Conservation (phyloP, 2,329 filamentous ascomycete genomes). For the Cordyceps javanica region DNA sequence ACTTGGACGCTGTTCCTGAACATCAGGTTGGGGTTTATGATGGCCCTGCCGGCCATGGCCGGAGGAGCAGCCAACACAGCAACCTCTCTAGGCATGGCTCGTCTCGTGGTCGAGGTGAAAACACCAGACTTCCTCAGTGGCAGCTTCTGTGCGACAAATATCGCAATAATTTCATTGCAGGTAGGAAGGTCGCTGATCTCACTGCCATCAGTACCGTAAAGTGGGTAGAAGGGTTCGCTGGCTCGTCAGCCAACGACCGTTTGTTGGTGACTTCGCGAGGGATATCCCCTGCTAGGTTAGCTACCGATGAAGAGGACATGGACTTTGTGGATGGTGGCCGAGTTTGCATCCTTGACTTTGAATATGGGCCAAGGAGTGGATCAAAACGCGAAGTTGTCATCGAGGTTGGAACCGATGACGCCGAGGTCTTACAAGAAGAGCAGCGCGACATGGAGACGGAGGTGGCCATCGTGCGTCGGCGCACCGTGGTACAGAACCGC, state of each 20-base stretch:
- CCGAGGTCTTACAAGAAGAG: conserved; percentile 67
- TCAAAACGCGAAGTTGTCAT: conserved; percentile 55
- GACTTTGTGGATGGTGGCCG: conserved; percentile 75
- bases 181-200: conserved; percentile 58
- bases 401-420: conserved; percentile 65
- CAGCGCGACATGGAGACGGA: conserved; percentile 68
- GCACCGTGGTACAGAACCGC: conserved; percentile 62
- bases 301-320: conserved; percentile 63
- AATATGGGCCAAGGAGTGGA: conserved; percentile 54
- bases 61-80: conserved; percentile 25
- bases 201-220: conserved; percentile 61
- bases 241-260: conserved; percentile 44
- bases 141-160: conserved; percentile 61
- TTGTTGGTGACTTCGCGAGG: conserved; percentile 69
- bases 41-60: conserved; percentile 20
- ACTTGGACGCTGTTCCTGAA: conserved; percentile 58
- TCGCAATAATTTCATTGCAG: conserved; percentile 65
- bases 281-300: conserved; percentile 50
- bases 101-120: conserved; percentile 22
- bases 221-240: conserved; percentile 58
- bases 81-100: conserved; percentile 27
- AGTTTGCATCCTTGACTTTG: conserved; percentile 67
- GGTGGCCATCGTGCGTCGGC: conserved; percentile 69
- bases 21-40: conserved; percentile 20
- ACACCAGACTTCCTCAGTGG: conserved; percentile 55